Evolutionary conservation across 306 rosid genomes (phyloP).

Genomic region (Fagus sylvatica): DNA sequence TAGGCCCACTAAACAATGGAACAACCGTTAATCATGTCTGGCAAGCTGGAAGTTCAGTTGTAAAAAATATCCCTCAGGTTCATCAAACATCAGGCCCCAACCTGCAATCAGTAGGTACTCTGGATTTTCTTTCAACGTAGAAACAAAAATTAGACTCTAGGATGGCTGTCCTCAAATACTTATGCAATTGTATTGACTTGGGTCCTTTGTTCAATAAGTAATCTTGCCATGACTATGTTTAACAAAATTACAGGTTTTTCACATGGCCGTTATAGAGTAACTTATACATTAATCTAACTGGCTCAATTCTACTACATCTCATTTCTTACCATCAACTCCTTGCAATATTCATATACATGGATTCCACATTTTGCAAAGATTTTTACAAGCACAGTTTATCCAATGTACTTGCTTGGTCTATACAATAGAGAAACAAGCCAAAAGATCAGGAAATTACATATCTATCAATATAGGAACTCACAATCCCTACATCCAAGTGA

Average conservation of each 20-base stretch:
- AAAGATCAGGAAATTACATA: neutral
- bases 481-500: neutral
- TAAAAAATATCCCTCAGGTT: conserved; percentile 10
- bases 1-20: conserved; percentile 23
- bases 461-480: too few species aligned
- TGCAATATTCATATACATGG: neutral
- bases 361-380: neutral
- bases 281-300: neutral
- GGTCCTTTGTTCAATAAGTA: neutral
- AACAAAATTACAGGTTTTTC: neutral
- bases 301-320: neutral
- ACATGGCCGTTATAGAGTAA: neutral
- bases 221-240: neutral
- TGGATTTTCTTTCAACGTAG: conserved; percentile 14
- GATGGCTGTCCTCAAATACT: neutral
- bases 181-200: neutral
- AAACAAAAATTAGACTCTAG: neutral
- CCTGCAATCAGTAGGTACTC: conserved; percentile 12
- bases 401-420: neutral
- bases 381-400: neutral
- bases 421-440: neutral
- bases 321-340: neutral
- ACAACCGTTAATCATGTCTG: conserved; percentile 24
- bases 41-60: conserved; percentile 24
- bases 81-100: conserved; percentile 24